Base-by-base conservation (phyloP, 2,329 filamentous ascomycete species). In the Fusarium brachygibbosum region DNA sequence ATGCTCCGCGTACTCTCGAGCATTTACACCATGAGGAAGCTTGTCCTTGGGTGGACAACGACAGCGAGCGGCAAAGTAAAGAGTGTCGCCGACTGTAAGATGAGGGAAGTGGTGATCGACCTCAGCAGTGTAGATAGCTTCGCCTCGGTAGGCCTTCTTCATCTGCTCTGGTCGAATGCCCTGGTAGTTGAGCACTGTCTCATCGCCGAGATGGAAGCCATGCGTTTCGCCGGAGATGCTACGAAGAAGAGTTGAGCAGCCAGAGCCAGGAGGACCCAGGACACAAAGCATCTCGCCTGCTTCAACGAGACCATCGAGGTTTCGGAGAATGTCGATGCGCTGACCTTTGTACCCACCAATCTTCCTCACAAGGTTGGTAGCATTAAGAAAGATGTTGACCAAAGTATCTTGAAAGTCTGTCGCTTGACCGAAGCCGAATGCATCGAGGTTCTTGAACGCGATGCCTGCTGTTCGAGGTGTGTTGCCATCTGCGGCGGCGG, bases 111-210 rank as follows among this genome's bases (percentile, higher is more conserved):
- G 91, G 4, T 90, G 88, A 75, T 95, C 93, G 25, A 92, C 90
- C 78, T 94, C 92, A 44, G 91, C 91, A 0, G 91, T 93, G 80
- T 94, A 95, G 75, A 94, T 93, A 51, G 91, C 91, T 79, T 95
- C 92, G 54, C 93, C 92, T 21, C 90, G 87, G 80, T 93, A 93
- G 50, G 86, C 83, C 6, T 86, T 87, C 77, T 91, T 87, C 91
- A 95, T 94, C 75, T 92, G 86, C 71, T 91, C 80, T 42, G 91
- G 85, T 2, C 86, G 82, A 69, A 92, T 85, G 63, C 89, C 68
- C 32, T 73, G 91, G 74, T 95, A 96, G 79, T 95, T 94, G 75
- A 96, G 86, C 60, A 91, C 86, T 0, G 91, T 89, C 12, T 83
- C 79, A 11, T 89, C 80, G 41, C 92, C 90, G 10, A 95, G 82